Base-by-base conservation (phyloP, 305 asterid species). In the Fraxinus baroniana region DNA sequence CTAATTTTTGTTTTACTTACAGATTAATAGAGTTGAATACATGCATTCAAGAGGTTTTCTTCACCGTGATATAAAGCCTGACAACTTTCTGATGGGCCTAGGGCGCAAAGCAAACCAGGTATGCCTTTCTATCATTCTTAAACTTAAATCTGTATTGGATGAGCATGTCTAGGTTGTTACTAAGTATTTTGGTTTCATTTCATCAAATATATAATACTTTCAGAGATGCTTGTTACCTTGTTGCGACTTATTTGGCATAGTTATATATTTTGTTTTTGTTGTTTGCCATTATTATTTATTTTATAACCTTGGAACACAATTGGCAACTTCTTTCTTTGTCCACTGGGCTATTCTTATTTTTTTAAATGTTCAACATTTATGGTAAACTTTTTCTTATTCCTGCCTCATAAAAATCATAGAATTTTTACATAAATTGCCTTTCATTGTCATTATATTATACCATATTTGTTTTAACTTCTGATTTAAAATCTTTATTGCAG, bases 31-130 rank as follows among this genome's bases (percentile, higher is more conserved):
- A 91, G 98, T 94, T 83, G 98, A 97, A 82, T 94, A 93, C 91
- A 90, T 94, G 98, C 98, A 97, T 79, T 91, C 98, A 20, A 91
- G 98, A 90, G 97, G 99, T 85, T 95, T 97, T 90, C 98, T 97
- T 86, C 98, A 97, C 87, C 98, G 99, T 60, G 98, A 94, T 85
- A 92, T 97, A 90, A 97, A 97, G 91, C 99, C 99, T 46, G 98
- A 94, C 87, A 94, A 93, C 82, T 97, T 94, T 87, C 87, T 94
- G 85, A 97, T 97, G 98, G 99, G 99, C 87, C 88, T 97, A 86
- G 97, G 98, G 28, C 97, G 98, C 89, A 97, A 94, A 91, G 98
- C 98, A 55, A 97, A 94, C 86, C 99, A 97, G 96, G 99, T 91
- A 87, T 83, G 87, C 77, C 36, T 86, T 79, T 84, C 74, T 85